Conservation (phyloP, 768 basidiomycete species). For the Tulasnella sp. region DNA sequence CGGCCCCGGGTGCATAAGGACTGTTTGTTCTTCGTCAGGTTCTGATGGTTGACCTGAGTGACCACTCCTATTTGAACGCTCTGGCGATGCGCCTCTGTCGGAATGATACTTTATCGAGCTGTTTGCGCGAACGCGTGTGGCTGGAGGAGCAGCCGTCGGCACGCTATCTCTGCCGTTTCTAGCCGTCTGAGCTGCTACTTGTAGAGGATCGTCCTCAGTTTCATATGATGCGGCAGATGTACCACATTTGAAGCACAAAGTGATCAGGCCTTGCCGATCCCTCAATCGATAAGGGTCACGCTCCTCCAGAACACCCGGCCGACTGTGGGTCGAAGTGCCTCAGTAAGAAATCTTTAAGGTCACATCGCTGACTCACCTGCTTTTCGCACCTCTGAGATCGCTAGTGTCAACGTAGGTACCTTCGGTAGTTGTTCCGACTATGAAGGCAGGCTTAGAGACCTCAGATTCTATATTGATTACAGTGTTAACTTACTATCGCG, state of each 20-base stretch:
- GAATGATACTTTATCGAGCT: too few species aligned
- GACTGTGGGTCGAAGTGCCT: slow-evolving; percentile 33
- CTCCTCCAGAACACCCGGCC: slow-evolving; percentile 81
- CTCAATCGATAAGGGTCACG: slow-evolving; percentile 79
- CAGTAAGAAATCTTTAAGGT: not conserved
- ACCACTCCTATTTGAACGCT: too few species aligned
- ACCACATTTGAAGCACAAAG: slow-evolving; percentile 88
- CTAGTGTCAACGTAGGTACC: slow-evolving; percentile 79
- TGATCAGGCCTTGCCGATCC: slow-evolving; percentile 69
- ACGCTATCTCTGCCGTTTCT: too few species aligned
- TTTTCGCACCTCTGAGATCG: slow-evolving; percentile 60
- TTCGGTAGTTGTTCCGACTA: slow-evolving; percentile 67
- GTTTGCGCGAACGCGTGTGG: not conserved
- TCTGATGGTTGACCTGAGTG: too few species aligned
- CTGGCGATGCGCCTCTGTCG: too few species aligned
- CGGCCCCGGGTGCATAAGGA: too few species aligned
- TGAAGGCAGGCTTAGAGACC: not conserved
- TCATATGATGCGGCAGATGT: slow-evolving; percentile 46
- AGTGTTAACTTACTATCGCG: slow-evolving; percentile 56
- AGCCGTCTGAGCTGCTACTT: too few species aligned
- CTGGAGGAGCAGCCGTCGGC: not conserved
- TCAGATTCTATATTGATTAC: not conserved
- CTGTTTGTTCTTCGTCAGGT: too few species aligned
- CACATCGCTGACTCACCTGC: slow-evolving; percentile 50
- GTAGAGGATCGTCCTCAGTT: too few species aligned